Conservation (phyloP, 129 eudicot species). For the Gnaphalium uliginosum region DNA sequence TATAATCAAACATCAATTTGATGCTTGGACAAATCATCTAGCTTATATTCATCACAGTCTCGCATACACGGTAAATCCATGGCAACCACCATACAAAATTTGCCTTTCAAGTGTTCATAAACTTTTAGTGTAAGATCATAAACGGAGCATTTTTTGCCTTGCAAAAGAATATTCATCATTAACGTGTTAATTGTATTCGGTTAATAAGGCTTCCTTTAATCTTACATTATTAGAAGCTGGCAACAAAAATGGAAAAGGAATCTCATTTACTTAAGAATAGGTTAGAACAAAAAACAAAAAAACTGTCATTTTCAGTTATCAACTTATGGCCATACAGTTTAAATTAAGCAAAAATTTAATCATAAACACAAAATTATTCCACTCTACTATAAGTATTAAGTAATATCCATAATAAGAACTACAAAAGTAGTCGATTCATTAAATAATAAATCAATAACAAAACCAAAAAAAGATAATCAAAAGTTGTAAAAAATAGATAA, state of each 20-base stretch:
- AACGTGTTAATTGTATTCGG: no score
- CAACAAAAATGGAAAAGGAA: background rate
- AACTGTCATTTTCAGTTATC: slow-evolving; percentile 15
- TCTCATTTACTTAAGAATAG: background rate
- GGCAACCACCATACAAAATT: background rate
- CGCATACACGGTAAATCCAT: background rate
- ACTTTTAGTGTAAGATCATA: background rate
- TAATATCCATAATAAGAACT: background rate
- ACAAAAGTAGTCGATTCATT: slow-evolving; percentile 9
- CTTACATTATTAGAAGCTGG: background rate
- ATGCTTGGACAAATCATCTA: background rate
- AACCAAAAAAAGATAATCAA: background rate
- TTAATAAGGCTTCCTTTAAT: background rate
- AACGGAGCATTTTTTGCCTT: background rate
- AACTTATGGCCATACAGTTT: background rate
- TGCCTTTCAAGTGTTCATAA: background rate
- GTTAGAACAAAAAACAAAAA: slow-evolving; percentile 12
- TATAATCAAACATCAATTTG: background rate
- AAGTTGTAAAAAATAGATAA: background rate
- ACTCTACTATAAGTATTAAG: background rate
- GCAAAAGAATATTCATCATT: background rate
- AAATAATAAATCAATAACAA: background rate
- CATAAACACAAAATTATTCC: background rate
- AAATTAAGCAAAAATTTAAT: background rate
- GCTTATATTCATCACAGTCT: background rate